A percentile compares a stretch with the other conserved stretches of the same genome.
Evolutionary conservation across 371 early-diverging fungal species (phyloP).

Genomic region (Haplosporangium sp.): DNA sequence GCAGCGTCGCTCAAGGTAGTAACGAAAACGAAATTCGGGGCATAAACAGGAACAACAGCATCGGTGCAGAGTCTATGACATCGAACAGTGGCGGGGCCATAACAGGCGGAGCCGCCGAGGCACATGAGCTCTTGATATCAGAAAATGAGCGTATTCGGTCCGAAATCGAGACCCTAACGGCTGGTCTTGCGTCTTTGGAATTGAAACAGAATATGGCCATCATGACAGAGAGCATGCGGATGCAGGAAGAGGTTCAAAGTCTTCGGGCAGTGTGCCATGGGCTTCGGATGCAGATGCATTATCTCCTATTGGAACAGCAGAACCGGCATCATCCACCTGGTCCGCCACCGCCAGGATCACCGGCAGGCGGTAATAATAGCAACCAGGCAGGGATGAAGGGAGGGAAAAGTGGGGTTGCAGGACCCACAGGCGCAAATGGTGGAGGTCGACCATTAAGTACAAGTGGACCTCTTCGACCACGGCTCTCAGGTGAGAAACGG

Average conservation of each 20-base stretch:
- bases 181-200: slow-evolving; percentile 69
- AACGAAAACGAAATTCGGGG: slow-evolving; percentile 18
- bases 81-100: slow-evolving; percentile 10
- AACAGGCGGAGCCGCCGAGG: slow-evolving; percentile 13
- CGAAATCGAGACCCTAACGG: slow-evolving; percentile 70
- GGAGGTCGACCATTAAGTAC: slow-evolving; percentile 34
- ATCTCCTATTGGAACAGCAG: slow-evolving; percentile 66
- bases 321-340: slow-evolving; percentile 30
- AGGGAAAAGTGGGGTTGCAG: slow-evolving; percentile 9
- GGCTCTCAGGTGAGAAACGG: slow-evolving; percentile 29
- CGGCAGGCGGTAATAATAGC: slow-evolving; percentile 15
- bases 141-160: slow-evolving; percentile 67
- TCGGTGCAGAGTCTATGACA: slow-evolving; percentile 35
- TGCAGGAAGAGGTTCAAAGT: slow-evolving; percentile 78
- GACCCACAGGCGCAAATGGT: slow-evolving; percentile 3
- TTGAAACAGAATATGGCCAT: slow-evolving; percentile 77
- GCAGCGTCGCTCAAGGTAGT: neutral
- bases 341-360: slow-evolving; percentile 27
- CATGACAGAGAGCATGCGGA: slow-evolving; percentile 73
- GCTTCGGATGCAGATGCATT: slow-evolving; percentile 77
- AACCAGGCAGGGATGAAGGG: slow-evolving; percentile 19
- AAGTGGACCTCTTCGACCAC: slow-evolving; percentile 32
- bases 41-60: slow-evolving; percentile 28
- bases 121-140: slow-evolving; percentile 57
- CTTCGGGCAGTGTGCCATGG: slow-evolving; percentile 73